Conservation (phyloP, 257 asterid species). For the Coffea canephora region DNA sequence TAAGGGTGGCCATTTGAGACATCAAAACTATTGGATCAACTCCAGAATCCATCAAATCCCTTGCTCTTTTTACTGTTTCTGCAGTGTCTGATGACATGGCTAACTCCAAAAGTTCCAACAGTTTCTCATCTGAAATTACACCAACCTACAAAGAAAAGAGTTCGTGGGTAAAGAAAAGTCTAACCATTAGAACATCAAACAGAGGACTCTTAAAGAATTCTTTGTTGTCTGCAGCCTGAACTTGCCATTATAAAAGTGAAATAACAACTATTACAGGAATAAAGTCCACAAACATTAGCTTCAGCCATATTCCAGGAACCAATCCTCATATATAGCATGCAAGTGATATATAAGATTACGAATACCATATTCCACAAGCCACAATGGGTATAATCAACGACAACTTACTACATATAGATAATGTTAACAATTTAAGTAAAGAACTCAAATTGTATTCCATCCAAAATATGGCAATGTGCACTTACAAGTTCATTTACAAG, state of each 20-base stretch:
- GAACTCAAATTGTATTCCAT: neutral
- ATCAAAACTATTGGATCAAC: constrained; percentile 82
- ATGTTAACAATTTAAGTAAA: neutral
- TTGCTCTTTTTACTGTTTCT: constrained; percentile 79
- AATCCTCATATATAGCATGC: neutral
- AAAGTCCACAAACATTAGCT: neutral
- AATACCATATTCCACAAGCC: neutral
- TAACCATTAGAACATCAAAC: neutral
- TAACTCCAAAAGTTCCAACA: constrained; percentile 86
- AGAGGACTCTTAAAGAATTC: neutral
- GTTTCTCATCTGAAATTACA: constrained; percentile 91
- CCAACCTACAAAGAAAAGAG: constrained; percentile 63
- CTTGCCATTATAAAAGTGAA: neutral
- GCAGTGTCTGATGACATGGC: constrained; percentile 97
- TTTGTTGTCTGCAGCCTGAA: neutral
- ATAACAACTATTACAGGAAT: neutral
- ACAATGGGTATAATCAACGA: constrained; percentile 1
- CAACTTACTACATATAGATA: neutral
- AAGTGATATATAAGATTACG: neutral
- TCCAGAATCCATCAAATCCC: constrained; percentile 90
- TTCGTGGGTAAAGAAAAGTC: neutral
- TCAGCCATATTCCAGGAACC: neutral
- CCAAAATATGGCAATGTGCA: constrained; percentile 15
- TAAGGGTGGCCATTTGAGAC: constrained; percentile 93
- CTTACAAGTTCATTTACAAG: constrained; percentile 97